Percentiles rank a stretch among this genome's conserved stretches.
Evolutionary conservation across 495 filamentous ascomycete species (phyloP).

Genomic region (Glonium stellatum): DNA sequence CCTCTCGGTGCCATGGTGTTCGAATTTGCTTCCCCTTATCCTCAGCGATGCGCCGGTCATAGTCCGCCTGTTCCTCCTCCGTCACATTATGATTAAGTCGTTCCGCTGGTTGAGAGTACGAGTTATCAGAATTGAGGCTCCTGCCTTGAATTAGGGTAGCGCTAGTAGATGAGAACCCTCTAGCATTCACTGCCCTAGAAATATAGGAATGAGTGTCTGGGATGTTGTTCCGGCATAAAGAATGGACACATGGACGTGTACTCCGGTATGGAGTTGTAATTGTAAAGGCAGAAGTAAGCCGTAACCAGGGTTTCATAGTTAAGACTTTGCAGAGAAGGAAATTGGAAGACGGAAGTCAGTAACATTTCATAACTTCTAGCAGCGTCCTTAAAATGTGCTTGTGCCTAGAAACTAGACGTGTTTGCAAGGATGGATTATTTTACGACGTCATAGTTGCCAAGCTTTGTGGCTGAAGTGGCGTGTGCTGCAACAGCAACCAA

Average conservation of each 20-base stretch:
- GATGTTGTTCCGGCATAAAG: too few species aligned
- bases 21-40: constrained; percentile 46
- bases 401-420: constrained; percentile 1
- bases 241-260: neutral
- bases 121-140: constrained; percentile 10
- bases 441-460: neutral
- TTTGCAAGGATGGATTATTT: neutral
- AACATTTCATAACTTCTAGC: neutral
- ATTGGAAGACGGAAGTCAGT: neutral
- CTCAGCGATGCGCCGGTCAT: constrained; percentile 38
- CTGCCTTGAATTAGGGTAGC: neutral
- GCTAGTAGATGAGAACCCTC: neutral
- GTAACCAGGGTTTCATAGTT: constrained; percentile 2
- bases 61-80: constrained; percentile 36
- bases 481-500: neutral
- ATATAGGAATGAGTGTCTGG: neutral
- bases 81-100: constrained; percentile 35
- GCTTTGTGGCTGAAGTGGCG: neutral
- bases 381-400: too few species aligned
- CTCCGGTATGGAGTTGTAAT: neutral
- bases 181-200: neutral
- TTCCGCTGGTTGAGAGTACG: constrained; percentile 26
- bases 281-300: neutral
- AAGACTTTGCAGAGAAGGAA: neutral
- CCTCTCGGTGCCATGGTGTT: constrained; percentile 65